Conservation (phyloP, 495 filamentous ascomycete species). For the Parathielavia appendiculata region DNA sequence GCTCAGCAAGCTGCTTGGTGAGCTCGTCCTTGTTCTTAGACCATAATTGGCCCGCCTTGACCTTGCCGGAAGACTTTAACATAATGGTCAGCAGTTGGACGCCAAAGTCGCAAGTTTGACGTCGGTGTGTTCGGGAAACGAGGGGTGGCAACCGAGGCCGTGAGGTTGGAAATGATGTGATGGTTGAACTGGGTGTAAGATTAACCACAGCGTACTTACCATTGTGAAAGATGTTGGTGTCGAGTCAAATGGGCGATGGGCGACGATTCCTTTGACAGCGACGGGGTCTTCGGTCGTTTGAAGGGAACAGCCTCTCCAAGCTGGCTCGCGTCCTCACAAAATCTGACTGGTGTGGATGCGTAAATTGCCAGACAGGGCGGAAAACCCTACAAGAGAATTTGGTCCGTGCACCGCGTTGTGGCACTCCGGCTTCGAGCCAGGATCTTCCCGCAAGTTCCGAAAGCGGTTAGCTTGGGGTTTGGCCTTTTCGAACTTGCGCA, state of each 20-base stretch:
- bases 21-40: conserved; percentile 98
- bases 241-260: conserved; percentile 33
- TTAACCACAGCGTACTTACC: conserved; percentile 21
- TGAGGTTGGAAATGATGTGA: background rate
- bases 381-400: conserved; percentile 31
- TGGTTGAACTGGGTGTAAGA: conserved; percentile 1
- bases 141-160: background rate
- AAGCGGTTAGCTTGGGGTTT: conserved; percentile 37
- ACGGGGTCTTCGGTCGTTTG: conserved; percentile 27
- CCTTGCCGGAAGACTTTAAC: conserved; percentile 76
- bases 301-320: conserved; percentile 26
- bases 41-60: conserved; percentile 94
- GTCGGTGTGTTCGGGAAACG: background rate
- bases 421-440: conserved; percentile 7
- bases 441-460: conserved; percentile 18
- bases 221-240: conserved; percentile 30
- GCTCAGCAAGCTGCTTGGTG: conserved; percentile 79
- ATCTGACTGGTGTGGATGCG: conserved; percentile 35
- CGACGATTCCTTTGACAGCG: conserved; percentile 30
- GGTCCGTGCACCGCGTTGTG: conserved; percentile 22
- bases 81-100: conserved; percentile 29
- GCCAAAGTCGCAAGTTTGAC: background rate
- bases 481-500: conserved; percentile 34
- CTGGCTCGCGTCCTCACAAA: conserved; percentile 29
- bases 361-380: conserved; percentile 33